Base-by-base conservation (phyloP, 495 filamentous ascomycete species). In the Hypoxylon lienhwacheense region DNA sequence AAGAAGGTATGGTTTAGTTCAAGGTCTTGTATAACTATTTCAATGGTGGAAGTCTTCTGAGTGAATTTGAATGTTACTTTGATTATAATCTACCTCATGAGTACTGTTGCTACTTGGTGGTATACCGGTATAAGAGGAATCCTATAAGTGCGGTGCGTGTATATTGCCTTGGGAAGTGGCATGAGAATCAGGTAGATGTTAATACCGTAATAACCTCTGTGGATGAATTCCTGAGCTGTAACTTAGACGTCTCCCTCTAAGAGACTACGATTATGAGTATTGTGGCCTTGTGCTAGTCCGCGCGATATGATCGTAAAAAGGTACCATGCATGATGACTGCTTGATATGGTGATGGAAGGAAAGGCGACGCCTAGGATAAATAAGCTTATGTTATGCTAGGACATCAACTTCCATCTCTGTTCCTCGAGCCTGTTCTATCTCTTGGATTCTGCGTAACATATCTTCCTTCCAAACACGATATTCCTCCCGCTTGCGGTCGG, bases 391-490 rank as follows among this genome's bases (percentile, higher is more conserved):
- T 36, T 33, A 67, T 16, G 48, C 24, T 0, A 26, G 5, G 26
- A 40, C 12, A 17, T 68, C 67, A 6, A 68, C 41, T 12, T 70
- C 66, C 54, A 63, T 69, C n/a, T 45, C 61, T 7, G 54, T 46
- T 28, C 54, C 39, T 25, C 55, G 60, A 14, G 32, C 55, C 21
- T 50, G 54, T 55, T 80, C 77, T 44, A 84, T 61, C 35, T 75
- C 72, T 40, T 77, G 76, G 37, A 88, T 81, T 57, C 70, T 67
- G 28, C 57, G 66, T 67, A 91, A 54, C 10, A 93, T 82, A 17
- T 69, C 74, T 10, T 77, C 76, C 70, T 89, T 88, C 93, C 93
- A 97, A 14, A 72, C 70, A 16, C 72, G 64, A 68, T 85, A 96
- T 22, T 88, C 84, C 49, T 78, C 77, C 55, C 77, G 73, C 46